Evolutionary conservation across 441 rosid genomes (phyloP), one percentile per base, ranked within the genome.

Genomic region (Adansonia grandidieri): DNA sequence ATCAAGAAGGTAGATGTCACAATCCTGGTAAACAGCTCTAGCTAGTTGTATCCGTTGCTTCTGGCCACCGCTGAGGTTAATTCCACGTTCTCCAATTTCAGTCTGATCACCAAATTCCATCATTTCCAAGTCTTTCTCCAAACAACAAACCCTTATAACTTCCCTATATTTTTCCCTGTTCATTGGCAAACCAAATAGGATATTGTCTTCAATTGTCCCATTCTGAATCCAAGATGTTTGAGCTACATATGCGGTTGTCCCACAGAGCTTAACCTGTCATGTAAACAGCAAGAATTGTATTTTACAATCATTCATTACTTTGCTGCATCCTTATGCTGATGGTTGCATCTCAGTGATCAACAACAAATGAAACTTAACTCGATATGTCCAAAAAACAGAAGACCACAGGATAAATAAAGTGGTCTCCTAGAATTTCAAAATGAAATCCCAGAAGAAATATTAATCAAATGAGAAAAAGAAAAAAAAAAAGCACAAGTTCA

Each of bases 41-140:
- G 98, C 98, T 11, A 95, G 96, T 76, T 95, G 98, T 71, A 95
- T 87, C 53, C 98, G 84, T 87, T 95, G 98, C 85, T 95, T 95
- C 88, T 95, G 98, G 10, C 98, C 98, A 9, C 98, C 98, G 19
- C 98, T 95, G 73, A 93, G 98, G 84, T 95, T 93, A 79, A 95
- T 95, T 48, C 98, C 98, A 0, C 98, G 94, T 87, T 95, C 98
- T 11, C 98, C 98, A 0, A 95, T 95, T 87, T 93, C 98, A 28
- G 98, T 93, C 80, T 93, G 96, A 76, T 95, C 98, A 20, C 98
- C 98, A 75, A 78, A 89, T 80, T 93, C 98, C 98, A 95, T 92
- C 93, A 91, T 91, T 67, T 92, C 93, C 84, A 95, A 75, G 79
- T 95, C 98, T 83, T 91, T 93, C 79, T 91, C 95, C 73, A 95